Base-by-base conservation (phyloP, 2,329 filamentous ascomycete species). In the Beauveria caledonica region DNA sequence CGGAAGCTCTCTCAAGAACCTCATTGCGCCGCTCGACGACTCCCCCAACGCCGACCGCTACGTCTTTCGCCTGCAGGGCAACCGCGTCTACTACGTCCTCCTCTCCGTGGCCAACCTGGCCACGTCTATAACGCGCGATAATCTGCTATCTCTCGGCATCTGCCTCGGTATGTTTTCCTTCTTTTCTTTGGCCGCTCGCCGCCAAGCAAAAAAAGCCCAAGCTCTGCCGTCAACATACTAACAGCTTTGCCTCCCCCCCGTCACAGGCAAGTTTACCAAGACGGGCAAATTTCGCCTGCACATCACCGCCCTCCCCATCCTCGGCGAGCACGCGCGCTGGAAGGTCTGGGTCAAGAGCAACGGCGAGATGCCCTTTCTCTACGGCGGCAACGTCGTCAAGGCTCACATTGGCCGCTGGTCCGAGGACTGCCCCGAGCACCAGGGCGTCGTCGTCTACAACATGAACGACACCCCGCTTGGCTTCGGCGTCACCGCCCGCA, bases 261-360 rank as follows among this genome's bases (percentile, higher is more conserved):
- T 23, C 8, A 15, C 42, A 84, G 92, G 92, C 69, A 96, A 97
- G 73, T 95, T 97, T 78, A 97, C 92, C 63, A 97, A 97, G 80
- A 90, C 92, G 5, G 91, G 92, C 64, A 97, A 97, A 75, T 97
- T 99, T 78, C 81, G 93, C 58, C 80, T 99, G 60, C 92, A 97
- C 77, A 90, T 97, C 71, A 97, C 93, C 1, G 89, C 82, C 19
- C 80, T 99, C 62, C 88, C 92, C 64, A 84, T 97, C 64, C 88
- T 99, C 66, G 89, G 92, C 61, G 88, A 90, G 65, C 91, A 97
- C 73, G 93, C 93, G 49, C 82, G 94, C 62, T 96, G 96, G 78
- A 97, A 97, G 84, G 86, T 97, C 67, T 97, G 92, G 92, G 87
- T 99, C 66, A 95, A 95, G 76, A 84, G 87, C 62, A 97, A 97